Base-by-base conservation (phyloP, 2,329 filamentous ascomycete genomes). In the Fusarium lyarnte region DNA sequence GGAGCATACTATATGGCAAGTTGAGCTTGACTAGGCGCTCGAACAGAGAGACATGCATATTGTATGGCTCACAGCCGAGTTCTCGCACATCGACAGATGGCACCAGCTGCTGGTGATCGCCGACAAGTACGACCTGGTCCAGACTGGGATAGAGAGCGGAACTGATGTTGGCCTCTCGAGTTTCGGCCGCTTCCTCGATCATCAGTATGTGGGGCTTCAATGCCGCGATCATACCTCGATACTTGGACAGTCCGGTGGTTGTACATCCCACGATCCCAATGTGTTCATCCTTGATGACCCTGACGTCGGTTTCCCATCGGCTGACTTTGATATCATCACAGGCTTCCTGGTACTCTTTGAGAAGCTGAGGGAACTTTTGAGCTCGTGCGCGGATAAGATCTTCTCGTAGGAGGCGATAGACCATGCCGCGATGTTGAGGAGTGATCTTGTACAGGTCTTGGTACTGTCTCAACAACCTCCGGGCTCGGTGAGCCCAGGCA, bases 111-210 rank as follows among this genome's bases (percentile, higher is more conserved):
- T 93, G 88, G 74, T 97, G 94, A 76, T 97, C 94, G 2, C 94
- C 94, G 1, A 97, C 84, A 1, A 90, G 81, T 8, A 89, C 83
- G 1, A 90, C 80, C 61, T 89, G 87, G 51, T 89, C 83, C 5
- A 90, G 77, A 3, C 83, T 85, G 6, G 84, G 84, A 41, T 87
- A 86, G 12, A 88, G 74, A 0, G 86, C 87, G 1, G 87, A 86
- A 2, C 84, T 80, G 41, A 89, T 86, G 54, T 87, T 88, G 11
- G 89, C 88, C 77, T 93, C 92, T 10, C 91, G 86, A 0, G 91
- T 92, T 78, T 97, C 93, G 0, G 93, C 94, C 1, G 93, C 92
- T 82, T 96, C 92, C 83, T 96, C 92, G 53, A 97, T 90, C 41
- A 97, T 82, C 19, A 95, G 85, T 7, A 93, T 85, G 29, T 85